These are phyloP conservation scores for Psidium guajava DNA, from an alignment of 345 rosid genomes.

Conservation along the genomic window DNA sequence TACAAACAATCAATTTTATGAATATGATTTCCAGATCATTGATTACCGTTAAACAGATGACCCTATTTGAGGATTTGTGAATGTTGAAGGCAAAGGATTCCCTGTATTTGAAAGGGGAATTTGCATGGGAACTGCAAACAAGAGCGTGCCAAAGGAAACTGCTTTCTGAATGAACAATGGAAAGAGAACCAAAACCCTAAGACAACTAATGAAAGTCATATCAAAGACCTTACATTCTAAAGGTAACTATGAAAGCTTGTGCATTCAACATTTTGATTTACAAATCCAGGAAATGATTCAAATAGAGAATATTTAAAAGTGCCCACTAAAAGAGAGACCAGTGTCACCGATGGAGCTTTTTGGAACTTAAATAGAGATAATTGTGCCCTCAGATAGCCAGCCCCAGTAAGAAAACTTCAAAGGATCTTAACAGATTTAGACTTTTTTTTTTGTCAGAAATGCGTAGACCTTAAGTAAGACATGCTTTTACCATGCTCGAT, in stretches of 20 bases:
- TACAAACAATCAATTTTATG: background rate
- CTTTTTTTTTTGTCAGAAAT: background rate
- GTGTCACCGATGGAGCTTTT: background rate
- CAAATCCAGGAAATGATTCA: background rate
- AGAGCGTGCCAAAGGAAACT: background rate
- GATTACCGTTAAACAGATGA: rapidly evolving
- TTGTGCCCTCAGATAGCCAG: background rate
- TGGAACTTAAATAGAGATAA: background rate
- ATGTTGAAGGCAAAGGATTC: background rate
- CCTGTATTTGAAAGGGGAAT: background rate
- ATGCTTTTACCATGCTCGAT: background rate
- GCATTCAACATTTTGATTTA: background rate
- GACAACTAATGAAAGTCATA: background rate
- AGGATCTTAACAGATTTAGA: background rate
- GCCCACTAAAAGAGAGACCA: background rate
- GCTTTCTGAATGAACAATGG: background rate
- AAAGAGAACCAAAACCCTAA: background rate
- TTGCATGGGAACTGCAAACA: background rate
- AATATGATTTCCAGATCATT: background rate
- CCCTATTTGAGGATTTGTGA: background rate
- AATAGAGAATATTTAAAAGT: background rate
- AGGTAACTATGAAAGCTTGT: background rate
- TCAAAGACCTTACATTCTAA: background rate
- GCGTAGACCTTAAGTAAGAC: background rate
- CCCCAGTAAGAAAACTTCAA: background rate